Evolutionary conservation across 805 yeast species (phyloP), one percentile per base, ranked within the genome.

Genomic region (Wickerhamomyces kurtzmanii): DNA sequence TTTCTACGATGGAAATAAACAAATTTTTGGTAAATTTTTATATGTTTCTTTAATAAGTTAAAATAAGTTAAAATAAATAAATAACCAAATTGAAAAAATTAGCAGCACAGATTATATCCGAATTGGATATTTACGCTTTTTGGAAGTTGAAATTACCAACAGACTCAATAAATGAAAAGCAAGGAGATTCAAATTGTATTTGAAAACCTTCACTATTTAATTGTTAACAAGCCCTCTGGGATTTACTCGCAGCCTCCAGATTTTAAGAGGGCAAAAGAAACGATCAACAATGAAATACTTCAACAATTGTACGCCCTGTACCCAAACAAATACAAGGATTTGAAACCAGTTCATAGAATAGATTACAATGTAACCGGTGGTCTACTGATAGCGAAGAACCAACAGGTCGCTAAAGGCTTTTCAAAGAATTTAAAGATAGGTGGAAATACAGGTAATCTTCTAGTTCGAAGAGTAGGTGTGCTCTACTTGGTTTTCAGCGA

Each of bases 341-440:
- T 50, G 29, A 43, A 49, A 25, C 43, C 47, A 5, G 56, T 62
- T 1, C 66, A 61, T 23, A 41, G 68, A 27, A 34, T 62, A 13
- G 68, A 62, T 31, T 45, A 42, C 16, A 34, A 42, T 27, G 67
- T 58, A 6, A 53, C 63, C 12, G 68, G 68, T 14, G 65, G 65
- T 1, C 30, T 60, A 24, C 39, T 62, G 3, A 27, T 60, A 5
- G 59, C 65, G 2, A 49, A 43, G 28, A 52, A 45, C 26, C 43
- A 48, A 27, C 40, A 37, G 7, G 40, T 54, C 0, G 61, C 65
- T 1, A 42, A 34, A 12, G 38, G 37, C 28, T 57, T 62, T 31
- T 40, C 52, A 6, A 50, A 43, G 23, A 46, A 55, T 24, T 35
- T 62, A 10, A 32, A 34, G 23, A 26, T 37, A 18, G 62, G 63